Base-by-base conservation (phyloP, 371 early-diverging fungal genomes). In the Rhizopus arrhizus region DNA sequence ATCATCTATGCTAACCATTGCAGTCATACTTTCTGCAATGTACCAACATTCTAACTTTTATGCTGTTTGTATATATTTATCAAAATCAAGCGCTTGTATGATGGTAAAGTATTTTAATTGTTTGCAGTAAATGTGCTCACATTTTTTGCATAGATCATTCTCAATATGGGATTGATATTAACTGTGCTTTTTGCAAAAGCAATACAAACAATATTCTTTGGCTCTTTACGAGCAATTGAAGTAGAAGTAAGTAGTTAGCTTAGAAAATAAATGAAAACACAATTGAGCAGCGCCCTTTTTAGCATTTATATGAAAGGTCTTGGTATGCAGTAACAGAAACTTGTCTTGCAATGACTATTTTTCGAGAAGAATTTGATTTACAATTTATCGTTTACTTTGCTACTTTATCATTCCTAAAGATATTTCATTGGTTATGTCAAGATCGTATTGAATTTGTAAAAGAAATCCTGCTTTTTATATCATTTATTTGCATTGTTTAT, bases 271-370 rank as follows among this genome's bases (percentile, higher is more conserved):
- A 40, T 15, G 15, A 6, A 53, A 8, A 32, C 34, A 41, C 15
- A 9, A 31, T 11, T 9, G 6, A 31, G 43, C 11, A 36, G 22
- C 9, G 34, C 32, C 52, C 32, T 43, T 43, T 32, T 31, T 54
- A 96, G 92, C 96, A 95, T 66, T 77, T 96, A 28, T 95, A 96
- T 61, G 97, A 98, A 69, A 83, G 92, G 22, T 90, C 95, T 4
- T 97, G 98, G 98, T 92, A 94, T 69, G 93, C 96, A 12, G 88
- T 97, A 38, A 94, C 95, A 34, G 98, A 98, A 70, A 95, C 95
- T 3, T 93, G 93, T 62, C 72, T 98, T 33, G 97, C 96, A 22
- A 91, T 97, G 90, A 96, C 97, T 7, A 90, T 96, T 51, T 95
- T 98, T 80, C 85, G 94, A 43, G 95, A 95, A 72, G 95, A 95